Base-by-base conservation (phyloP, 176 grass and related monocot species). In the Hsuehochloa calcarea region DNA sequence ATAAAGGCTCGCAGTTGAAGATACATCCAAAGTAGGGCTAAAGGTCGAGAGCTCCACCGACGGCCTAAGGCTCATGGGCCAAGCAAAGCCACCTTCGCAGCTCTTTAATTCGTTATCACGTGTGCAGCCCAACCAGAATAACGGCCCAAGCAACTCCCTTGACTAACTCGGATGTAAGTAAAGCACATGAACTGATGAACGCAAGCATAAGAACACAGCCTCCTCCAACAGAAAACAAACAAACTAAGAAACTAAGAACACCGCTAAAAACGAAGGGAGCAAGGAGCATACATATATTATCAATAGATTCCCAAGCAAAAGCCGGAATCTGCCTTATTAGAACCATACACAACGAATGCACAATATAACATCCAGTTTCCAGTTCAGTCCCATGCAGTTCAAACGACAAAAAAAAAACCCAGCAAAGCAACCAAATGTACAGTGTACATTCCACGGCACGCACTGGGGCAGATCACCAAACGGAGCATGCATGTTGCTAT, bases 301-400 rank as follows among this genome's bases (percentile, higher is more conserved):
- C 54, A 52, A 68, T 78, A 26, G 51, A 70, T 26, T 78, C 65
- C 19, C 13, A 38, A 43, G 65, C 64, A 59, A 16, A 80, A 43
- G 77, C 58, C 19, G 14, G 5, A 22, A 46, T 78, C 65, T 60
- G 66, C 15, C 44, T 82, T 86, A 82, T 70, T 66, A 78, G 16
- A 65, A 41, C 66, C 27, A 20, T 52, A 68, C 68, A 79, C 74
- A 73, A 90, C 22, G 67, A 90, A 87, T 87, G 68, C 60, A 86
- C 56, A 79, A 50, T 65, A 87, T 58, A 74, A 22, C 37, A 65
- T 59, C n/a, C 58, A 74, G 23, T 76, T 70, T 76, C 49, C 49
- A 51, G 49, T 17, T 17, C 66, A 55, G 65, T 62, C 78, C 31
- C 60, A 73, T n/a, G 25, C 65, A 17, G 10, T 47, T 71, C 12